Evolutionary conservation across 208 protist species (phyloP).

Genomic region (Trypanosomatidae sp.): DNA sequence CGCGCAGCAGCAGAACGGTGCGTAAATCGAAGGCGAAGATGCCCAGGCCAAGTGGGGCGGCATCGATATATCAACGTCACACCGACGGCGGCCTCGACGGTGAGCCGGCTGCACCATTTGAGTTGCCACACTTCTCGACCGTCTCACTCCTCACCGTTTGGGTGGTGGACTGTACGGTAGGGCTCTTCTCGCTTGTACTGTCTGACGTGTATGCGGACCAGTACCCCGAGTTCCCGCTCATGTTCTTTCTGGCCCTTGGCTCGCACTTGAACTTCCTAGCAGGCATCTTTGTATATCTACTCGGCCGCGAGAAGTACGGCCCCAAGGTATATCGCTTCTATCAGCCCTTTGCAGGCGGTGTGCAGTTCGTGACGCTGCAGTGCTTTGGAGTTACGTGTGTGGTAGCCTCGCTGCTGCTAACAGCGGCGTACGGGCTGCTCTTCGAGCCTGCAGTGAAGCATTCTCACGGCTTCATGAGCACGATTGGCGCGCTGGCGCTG

Average conservation of each 20-base stretch:
- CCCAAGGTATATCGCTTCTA: conserved; percentile 63
- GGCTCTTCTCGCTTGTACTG: conserved; percentile 49
- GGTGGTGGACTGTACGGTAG: conserved; percentile 46
- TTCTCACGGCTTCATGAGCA: conserved; percentile 42
- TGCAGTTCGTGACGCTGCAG: conserved; percentile 75
- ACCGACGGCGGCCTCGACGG: not conserved
- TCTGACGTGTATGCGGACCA: conserved; percentile 61
- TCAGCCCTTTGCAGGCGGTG: conserved; percentile 78
- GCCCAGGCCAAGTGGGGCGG: not conserved
- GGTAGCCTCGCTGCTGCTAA: conserved; percentile 22
- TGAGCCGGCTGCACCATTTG: not conserved
- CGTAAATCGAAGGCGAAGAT: conserved; percentile 9
- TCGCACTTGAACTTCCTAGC: conserved; percentile 44
- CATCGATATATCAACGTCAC: not conserved
- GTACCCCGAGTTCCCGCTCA: conserved; percentile 48
- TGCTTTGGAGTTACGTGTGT: conserved; percentile 53
- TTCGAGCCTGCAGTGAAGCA: conserved; percentile 29
- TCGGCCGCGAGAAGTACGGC: conserved; percentile 48
- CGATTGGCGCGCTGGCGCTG: conserved; percentile 30
- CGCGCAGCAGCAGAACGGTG: not conserved
- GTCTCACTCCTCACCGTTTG: conserved; percentile 58
- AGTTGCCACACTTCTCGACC: conserved; percentile 56
- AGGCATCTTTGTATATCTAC: conserved; percentile 48
- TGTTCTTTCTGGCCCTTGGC: conserved; percentile 42
- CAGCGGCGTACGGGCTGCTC: conserved; percentile 28